Percentiles rank a stretch among this genome's conserved stretches.
These are phyloP conservation scores for Ambrosia hybrid DNA, from an alignment of 140 eudicot genomes.

Conservation along the genomic window DNA sequence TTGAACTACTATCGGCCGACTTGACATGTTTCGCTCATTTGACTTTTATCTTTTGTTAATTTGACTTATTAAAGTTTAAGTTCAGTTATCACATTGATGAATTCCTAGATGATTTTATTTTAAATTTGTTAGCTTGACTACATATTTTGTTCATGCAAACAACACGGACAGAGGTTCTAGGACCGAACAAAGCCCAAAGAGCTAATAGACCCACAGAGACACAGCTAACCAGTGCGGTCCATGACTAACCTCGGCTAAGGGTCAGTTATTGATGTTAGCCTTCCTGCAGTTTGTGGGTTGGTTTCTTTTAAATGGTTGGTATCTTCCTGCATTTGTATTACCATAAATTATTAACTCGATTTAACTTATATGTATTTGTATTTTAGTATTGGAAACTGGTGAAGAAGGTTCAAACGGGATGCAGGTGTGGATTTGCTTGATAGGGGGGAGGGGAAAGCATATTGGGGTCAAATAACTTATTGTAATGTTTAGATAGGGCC, in stretches of 20 bases:
- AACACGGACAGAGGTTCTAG: background rate
- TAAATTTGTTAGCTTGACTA: background rate
- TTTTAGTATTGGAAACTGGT: background rate
- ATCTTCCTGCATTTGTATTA: background rate
- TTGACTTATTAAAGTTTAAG: background rate
- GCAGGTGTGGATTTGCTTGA: no score
- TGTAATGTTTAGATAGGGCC: background rate
- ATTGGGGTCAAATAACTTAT: no score
- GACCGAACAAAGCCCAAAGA: background rate
- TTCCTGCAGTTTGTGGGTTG: background rate
- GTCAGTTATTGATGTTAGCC: background rate
- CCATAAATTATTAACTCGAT: background rate
- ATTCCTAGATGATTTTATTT: background rate
- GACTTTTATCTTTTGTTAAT: background rate
- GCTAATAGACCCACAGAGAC: background rate
- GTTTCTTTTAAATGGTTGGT: background rate
- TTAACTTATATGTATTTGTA: background rate
- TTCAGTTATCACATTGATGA: background rate
- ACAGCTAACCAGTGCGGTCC: constrained; percentile 5
- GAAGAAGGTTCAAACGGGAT: no score
- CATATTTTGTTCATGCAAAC: background rate
- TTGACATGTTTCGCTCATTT: no score
- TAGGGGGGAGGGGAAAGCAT: no score
- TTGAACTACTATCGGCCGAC: no score
- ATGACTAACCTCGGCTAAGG: background rate